Evolutionary conservation across 139 green algal species (phyloP).

Genomic region (Volvox africanus): DNA sequence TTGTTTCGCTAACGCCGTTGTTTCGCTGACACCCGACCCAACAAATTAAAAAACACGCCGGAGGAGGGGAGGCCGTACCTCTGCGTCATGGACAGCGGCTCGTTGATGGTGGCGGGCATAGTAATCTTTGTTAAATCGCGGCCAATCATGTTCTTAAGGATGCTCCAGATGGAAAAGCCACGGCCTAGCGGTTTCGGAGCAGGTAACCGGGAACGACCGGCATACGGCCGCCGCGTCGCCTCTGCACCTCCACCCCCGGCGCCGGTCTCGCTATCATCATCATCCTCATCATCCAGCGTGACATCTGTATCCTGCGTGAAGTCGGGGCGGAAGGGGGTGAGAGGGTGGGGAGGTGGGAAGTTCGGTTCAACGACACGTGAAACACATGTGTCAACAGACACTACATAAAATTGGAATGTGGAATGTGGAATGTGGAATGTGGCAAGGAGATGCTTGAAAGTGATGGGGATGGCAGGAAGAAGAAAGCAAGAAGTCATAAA

Average conservation of each 20-base stretch:
- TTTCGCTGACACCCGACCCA: too few relatives aligned
- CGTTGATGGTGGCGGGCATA: slow-evolving; percentile 97
- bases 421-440: too few relatives aligned
- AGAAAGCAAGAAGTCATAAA: not conserved
- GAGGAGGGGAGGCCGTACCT: slow-evolving; percentile 66
- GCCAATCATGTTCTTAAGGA: slow-evolving; percentile 91
- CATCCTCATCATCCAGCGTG: slow-evolving; percentile 38
- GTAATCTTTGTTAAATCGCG: slow-evolving; percentile 88
- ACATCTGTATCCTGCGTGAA: slow-evolving; percentile 23
- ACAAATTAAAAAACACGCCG: too few relatives aligned
- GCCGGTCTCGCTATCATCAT: slow-evolving; percentile 30
- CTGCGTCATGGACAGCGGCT: slow-evolving; percentile 90
- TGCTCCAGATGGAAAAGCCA: slow-evolving; percentile 86
- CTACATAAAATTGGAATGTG: too few relatives aligned
- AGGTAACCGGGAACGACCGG: slow-evolving; percentile 49
- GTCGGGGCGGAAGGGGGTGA: too few relatives aligned
- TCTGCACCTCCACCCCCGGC: not conserved
- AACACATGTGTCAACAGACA: too few relatives aligned
- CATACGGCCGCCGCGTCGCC: not conserved
- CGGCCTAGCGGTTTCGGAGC: slow-evolving; percentile 57
- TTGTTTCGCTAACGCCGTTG: too few relatives aligned
- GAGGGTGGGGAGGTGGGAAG: too few relatives aligned
- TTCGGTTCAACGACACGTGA: too few relatives aligned
- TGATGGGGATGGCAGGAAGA: too few relatives aligned
- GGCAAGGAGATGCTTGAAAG: not conserved